Conservation (phyloP, 257 asterid genomes). For the Solanum stenotomum region DNA sequence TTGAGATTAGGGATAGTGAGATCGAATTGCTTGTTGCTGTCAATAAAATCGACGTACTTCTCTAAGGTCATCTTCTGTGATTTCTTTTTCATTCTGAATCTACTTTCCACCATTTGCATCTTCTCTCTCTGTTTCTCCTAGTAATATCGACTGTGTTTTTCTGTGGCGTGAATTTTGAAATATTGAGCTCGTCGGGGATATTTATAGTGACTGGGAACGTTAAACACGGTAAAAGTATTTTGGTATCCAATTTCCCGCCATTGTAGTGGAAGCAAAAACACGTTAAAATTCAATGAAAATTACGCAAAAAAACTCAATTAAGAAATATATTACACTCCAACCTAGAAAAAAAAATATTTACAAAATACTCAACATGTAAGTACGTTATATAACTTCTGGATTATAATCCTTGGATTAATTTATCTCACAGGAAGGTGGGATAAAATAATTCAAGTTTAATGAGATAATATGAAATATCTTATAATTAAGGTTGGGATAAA, state of each 20-base stretch:
- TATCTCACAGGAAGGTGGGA: too few relatives aligned
- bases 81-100: not conserved
- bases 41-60: constrained; percentile 12
- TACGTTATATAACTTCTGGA: too few relatives aligned
- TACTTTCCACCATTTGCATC: not conserved
- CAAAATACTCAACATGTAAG: too few relatives aligned
- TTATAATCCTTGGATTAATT: too few relatives aligned
- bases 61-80: constrained; percentile 13
- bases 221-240: not conserved
- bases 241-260: not conserved
- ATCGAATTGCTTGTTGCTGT: not conserved
- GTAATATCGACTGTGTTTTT: not conserved
- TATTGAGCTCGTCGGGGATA: not conserved
- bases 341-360: too few relatives aligned
- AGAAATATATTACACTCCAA: too few relatives aligned
- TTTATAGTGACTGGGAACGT: not conserved
- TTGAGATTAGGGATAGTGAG: constrained; percentile 5
- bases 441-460: not conserved
- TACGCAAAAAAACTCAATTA: not conserved
- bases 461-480: not conserved
- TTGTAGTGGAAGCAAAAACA: not conserved
- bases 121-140: not conserved
- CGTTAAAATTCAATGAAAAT: not conserved
- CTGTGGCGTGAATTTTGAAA: not conserved
- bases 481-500: not conserved